Percentiles rank a stretch among this genome's conserved stretches.
Evolutionary conservation across 345 rosid species (phyloP).

Genomic region (Pelargonium nanum): DNA sequence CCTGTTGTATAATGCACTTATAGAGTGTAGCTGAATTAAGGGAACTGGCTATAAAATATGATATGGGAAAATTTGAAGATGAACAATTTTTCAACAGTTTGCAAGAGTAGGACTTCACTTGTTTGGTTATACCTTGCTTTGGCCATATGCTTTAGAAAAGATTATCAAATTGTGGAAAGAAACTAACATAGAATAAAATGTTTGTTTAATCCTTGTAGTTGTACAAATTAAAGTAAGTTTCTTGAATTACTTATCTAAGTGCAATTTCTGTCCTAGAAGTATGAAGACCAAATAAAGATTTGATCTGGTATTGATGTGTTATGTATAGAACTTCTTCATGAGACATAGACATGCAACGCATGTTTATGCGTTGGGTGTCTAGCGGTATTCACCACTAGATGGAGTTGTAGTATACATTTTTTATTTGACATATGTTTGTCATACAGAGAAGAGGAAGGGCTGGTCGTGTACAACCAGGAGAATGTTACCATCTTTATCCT

Average conservation of each 20-base stretch:
- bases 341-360: not conserved
- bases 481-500: conserved; percentile 84
- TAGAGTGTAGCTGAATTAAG: too few relatives aligned
- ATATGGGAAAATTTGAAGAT: not conserved
- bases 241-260: too few relatives aligned
- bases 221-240: too few relatives aligned
- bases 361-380: not conserved
- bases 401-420: not conserved
- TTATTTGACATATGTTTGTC: conserved; percentile 4
- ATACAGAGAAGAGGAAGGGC: conserved; percentile 90
- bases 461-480: conserved; percentile 90
- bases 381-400: not conserved
- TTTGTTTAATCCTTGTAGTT: too few relatives aligned
- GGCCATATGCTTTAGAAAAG: too few relatives aligned
- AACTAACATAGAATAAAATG: too few relatives aligned
- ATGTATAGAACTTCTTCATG: not conserved
- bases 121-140: too few relatives aligned
- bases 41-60: too few relatives aligned
- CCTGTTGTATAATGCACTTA: too few relatives aligned
- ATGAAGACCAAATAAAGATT: not conserved
- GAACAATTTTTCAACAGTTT: not conserved
- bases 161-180: not conserved
- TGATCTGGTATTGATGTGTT: not conserved
- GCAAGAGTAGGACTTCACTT: too few relatives aligned
- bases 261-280: too few relatives aligned